phyloP scores from a whole-genome alignment of 441 rosid genomes.

The Pelargonium citronellum region DNA sequence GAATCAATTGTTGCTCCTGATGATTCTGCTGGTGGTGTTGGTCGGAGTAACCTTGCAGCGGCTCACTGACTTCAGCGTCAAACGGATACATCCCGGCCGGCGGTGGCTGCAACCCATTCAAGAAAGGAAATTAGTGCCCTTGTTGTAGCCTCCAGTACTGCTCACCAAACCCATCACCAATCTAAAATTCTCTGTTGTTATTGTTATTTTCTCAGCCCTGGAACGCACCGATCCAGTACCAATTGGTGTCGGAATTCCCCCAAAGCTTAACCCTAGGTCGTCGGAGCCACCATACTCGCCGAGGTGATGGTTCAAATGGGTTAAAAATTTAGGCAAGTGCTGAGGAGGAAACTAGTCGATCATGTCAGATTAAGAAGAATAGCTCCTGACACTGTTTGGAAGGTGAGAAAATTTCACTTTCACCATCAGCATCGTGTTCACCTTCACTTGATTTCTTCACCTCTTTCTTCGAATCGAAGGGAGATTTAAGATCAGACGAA shows the following conservation, averaged over 20 bases:
- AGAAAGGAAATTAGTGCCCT: background rate
- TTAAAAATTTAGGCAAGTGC: background rate
- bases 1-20: no score
- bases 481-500: background rate
- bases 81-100: background rate
- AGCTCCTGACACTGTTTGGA: background rate
- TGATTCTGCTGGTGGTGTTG: no score
- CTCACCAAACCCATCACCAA: background rate
- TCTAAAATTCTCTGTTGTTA: background rate
- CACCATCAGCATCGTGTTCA: background rate
- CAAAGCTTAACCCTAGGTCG: background rate
- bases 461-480: constrained; percentile 27
- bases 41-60: background rate
- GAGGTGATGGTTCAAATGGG: background rate
- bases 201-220: background rate
- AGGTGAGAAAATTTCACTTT: constrained; percentile 13
- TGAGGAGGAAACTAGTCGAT: background rate
- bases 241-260: background rate
- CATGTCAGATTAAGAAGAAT: no score
- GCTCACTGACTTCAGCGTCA: background rate
- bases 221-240: background rate
- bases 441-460: background rate
- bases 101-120: background rate
- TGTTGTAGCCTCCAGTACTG: no score
- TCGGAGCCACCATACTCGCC: background rate